Conservation (phyloP, 495 filamentous ascomycete genomes). For the Podospora tetraspora region DNA sequence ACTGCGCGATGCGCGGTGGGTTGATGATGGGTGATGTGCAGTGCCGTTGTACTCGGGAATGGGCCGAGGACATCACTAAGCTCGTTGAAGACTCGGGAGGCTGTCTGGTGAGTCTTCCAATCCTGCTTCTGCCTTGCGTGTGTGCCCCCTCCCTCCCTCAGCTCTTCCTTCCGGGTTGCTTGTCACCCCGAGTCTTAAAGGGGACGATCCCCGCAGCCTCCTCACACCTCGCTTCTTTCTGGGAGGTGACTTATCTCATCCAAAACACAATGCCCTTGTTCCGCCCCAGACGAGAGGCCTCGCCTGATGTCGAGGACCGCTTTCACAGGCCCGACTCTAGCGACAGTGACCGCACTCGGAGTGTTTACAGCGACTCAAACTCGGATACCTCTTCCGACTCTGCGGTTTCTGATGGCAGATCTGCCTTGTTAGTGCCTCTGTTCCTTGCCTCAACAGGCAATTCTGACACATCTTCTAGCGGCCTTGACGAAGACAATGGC, state of each 20-base stretch:
- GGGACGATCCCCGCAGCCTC: background rate
- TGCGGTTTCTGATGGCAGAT: background rate
- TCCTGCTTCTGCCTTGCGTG: slow-evolving; percentile 5
- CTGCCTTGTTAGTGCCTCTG: slow-evolving; percentile 3
- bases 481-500: slow-evolving; percentile 1
- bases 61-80: background rate
- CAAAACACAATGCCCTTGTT: background rate
- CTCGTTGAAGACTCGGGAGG: background rate
- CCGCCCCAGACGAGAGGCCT: background rate
- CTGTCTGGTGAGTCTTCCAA: slow-evolving; percentile 13
- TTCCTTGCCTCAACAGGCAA: background rate
- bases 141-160: slow-evolving; percentile 6
- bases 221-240: background rate
- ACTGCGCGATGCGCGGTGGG: background rate
- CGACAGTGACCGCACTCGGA: background rate
- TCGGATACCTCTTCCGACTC: background rate
- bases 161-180: background rate
- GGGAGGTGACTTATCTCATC: background rate
- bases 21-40: background rate
- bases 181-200: slow-evolving; percentile 2
- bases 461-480: slow-evolving; percentile 8
- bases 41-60: background rate
- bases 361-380: background rate
- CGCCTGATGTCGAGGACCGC: background rate
- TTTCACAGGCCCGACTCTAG: background rate